These are phyloP conservation scores for Fraxinus xanthoxyloides DNA, from an alignment of 305 asterid genomes.

Conservation along the genomic window DNA sequence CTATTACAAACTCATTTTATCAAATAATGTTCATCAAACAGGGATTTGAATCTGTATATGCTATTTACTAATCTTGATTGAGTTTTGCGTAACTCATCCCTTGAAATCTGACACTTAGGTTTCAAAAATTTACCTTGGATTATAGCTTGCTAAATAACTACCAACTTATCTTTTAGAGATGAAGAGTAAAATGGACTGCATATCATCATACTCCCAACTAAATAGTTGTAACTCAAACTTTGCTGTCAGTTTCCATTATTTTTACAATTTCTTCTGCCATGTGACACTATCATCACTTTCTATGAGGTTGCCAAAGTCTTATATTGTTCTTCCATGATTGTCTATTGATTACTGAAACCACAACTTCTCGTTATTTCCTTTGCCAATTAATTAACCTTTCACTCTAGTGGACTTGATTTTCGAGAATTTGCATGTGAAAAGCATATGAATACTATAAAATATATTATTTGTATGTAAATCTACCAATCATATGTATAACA, in stretches of 20 bases:
- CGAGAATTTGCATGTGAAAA: not conserved
- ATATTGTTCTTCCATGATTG: not conserved
- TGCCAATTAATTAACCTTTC: not conserved
- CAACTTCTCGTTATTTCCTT: not conserved
- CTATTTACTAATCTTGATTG: not conserved
- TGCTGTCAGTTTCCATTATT: not conserved
- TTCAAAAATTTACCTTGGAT: not conserved
- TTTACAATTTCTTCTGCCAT: not conserved
- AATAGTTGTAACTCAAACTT: not conserved
- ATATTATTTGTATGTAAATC: not conserved
- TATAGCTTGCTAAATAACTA: not conserved
- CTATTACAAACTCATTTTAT: not conserved
- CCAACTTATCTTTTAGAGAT: not conserved
- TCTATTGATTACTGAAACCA: not conserved
- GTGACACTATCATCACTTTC: not conserved
- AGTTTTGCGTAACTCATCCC: slow-evolving; percentile 3
- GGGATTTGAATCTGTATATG: slow-evolving; percentile 13
- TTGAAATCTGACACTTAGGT: not conserved
- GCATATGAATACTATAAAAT: not conserved
- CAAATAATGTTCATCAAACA: not conserved
- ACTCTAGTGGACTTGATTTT: not conserved
- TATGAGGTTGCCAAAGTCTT: not conserved
- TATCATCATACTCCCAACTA: not conserved
- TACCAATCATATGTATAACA: not conserved
- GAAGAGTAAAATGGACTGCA: not conserved